A percentile compares a stretch with the other conserved stretches of the same genome.
These are phyloP conservation scores for Aspergillus avenaceus DNA, from an alignment of 495 filamentous ascomycete genomes.

Conservation along the genomic window DNA sequence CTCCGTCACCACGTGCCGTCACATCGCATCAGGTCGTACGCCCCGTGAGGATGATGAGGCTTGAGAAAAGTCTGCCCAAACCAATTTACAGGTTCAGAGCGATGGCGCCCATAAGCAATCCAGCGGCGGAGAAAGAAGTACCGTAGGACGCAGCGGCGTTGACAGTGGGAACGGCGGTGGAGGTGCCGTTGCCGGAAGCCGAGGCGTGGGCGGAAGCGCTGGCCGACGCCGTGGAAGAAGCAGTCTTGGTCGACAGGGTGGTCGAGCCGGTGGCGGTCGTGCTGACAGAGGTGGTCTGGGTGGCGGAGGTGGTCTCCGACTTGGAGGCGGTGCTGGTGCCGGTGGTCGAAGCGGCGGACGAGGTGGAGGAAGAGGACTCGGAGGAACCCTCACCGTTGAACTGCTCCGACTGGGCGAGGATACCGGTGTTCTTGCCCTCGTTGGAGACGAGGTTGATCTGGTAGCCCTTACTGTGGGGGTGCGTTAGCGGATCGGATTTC, in stretches of 20 bases:
- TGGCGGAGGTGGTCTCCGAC: conserved; percentile 2
- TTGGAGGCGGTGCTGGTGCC: conserved; percentile 5
- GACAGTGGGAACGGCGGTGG: background rate
- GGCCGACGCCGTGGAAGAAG: too few species aligned
- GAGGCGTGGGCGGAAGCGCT: background rate
- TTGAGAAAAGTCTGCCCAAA: too few species aligned
- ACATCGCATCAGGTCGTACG: too few species aligned
- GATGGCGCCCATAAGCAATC: background rate
- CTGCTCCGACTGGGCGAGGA: conserved; percentile 38
- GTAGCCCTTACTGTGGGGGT: conserved; percentile 25
- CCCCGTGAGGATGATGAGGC: too few species aligned
- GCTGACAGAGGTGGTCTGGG: background rate
- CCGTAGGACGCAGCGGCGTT: background rate
- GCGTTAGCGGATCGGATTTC: conserved; percentile 1
- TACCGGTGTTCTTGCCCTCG: conserved; percentile 27
- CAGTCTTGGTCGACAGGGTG: background rate
- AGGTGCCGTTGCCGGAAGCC: background rate
- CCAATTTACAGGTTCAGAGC: background rate
- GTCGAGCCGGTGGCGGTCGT: background rate
- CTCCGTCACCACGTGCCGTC: too few species aligned
- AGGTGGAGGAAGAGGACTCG: conserved; percentile 11
- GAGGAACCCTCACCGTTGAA: conserved; percentile 31
- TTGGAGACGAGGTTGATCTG: conserved; percentile 38
- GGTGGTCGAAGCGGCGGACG: conserved; percentile 15
- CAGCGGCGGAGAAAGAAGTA: background rate